These are phyloP conservation scores for Lentinula edodes DNA, from an alignment of 768 basidiomycete genomes.

Conservation along the genomic window DNA sequence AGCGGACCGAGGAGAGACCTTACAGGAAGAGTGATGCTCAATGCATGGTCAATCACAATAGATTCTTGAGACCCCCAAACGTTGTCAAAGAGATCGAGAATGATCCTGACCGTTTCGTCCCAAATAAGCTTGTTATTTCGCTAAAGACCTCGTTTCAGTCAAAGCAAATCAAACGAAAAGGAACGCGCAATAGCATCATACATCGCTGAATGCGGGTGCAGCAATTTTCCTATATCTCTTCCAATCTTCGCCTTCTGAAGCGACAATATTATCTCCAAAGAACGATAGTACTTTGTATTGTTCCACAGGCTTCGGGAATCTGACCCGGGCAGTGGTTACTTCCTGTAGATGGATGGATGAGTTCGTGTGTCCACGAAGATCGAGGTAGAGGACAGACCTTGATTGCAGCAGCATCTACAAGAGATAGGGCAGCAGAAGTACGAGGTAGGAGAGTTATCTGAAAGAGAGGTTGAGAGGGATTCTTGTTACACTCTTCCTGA, in stretches of 20 bases:
- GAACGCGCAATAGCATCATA: slow-evolving; percentile 15
- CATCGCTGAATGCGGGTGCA: slow-evolving; percentile 64
- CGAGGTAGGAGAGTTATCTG: not conserved
- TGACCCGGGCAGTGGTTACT: slow-evolving; percentile 38
- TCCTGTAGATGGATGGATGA: slow-evolving; percentile 29
- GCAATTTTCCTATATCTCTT: slow-evolving; percentile 58
- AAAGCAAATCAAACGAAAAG: not conserved
- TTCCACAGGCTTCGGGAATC: slow-evolving; percentile 53
- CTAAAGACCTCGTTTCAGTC: slow-evolving; percentile 14
- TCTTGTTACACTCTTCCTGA: not conserved
- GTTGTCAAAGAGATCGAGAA: slow-evolving; percentile 38
- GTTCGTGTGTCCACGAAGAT: not conserved
- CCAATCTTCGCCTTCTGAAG: slow-evolving; percentile 60
- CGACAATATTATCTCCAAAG: slow-evolving; percentile 61
- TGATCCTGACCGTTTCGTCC: slow-evolving; percentile 38
- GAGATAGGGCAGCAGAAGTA: not conserved
- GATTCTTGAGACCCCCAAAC: slow-evolving; percentile 39
- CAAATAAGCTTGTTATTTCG: slow-evolving; percentile 44
- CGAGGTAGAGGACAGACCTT: slow-evolving; percentile 8
- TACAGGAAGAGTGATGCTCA: slow-evolving; percentile 52
- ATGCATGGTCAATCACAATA: slow-evolving; percentile 37
- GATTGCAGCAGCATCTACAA: slow-evolving; percentile 7
- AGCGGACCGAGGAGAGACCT: not conserved
- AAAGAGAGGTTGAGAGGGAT: not conserved
- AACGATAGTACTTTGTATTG: slow-evolving; percentile 39